Percentiles rank a stretch among this genome's conserved stretches.
Evolutionary conservation across 768 basidiomycete species (phyloP).

Genomic region (Amanita thiersii): DNA sequence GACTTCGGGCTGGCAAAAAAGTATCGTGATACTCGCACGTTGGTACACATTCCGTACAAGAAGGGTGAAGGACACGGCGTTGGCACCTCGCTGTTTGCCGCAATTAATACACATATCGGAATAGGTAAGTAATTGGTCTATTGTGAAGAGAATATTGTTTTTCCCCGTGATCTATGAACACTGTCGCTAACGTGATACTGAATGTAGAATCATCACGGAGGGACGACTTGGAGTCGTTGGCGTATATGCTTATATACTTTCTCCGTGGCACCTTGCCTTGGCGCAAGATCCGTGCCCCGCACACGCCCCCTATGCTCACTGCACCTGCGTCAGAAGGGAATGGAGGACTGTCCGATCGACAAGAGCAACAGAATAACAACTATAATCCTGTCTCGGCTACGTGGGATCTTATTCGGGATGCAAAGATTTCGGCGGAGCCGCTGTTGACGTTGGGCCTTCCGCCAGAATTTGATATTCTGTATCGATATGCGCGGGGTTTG

Average conservation of each 20-base stretch:
- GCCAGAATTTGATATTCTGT: constrained; percentile 74
- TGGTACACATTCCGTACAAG: constrained; percentile 62
- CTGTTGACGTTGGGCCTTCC: constrained; percentile 70
- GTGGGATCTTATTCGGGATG: constrained; percentile 71
- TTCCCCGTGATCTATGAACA: constrained; percentile 10
- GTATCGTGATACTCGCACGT: constrained; percentile 58
- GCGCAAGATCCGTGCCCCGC: constrained; percentile 60
- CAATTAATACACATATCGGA: constrained; percentile 69
- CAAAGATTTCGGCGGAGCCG: constrained; percentile 59
- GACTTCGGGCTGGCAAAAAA: constrained; percentile 83
- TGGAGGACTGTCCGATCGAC: constrained; percentile 17
- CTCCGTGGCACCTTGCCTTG: constrained; percentile 72
- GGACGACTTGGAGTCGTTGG: constrained; percentile 73
- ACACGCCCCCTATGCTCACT: constrained; percentile 20
- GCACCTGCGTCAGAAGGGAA: constrained; percentile 14
- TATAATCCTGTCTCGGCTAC: constrained; percentile 58
- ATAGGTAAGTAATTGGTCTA: constrained; percentile 39
- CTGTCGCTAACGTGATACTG: too few species aligned
- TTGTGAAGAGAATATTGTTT: constrained; percentile 6
- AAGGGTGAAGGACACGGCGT: constrained; percentile 74
- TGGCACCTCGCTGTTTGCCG: constrained; percentile 70
- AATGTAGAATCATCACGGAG: constrained; percentile 65
- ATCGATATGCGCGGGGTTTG: constrained; percentile 72
- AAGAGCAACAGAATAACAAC: constrained; percentile 17
- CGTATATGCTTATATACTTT: constrained; percentile 82